Evolutionary conservation across 371 early-diverging fungal species (phyloP).

Genomic region (Apophysomyces elegans): DNA sequence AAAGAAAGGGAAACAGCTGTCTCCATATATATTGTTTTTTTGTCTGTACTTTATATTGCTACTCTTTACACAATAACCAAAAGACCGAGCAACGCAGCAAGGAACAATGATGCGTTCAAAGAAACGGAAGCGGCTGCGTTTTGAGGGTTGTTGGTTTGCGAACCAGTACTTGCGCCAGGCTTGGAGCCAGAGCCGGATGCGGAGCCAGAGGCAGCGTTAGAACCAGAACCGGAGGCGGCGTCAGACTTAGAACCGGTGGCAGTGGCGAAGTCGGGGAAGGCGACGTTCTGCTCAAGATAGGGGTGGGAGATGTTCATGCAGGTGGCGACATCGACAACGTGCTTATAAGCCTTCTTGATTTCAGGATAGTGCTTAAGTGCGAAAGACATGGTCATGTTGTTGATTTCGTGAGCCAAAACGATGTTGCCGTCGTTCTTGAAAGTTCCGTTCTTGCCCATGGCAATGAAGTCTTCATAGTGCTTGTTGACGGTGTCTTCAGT

Average conservation of each 20-base stretch:
- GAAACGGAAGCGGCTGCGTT: conserved; percentile 1
- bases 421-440: conserved; percentile 45
- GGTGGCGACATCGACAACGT: conserved; percentile 53
- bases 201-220: not conserved
- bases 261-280: conserved; percentile 41
- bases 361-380: conserved; percentile 47
- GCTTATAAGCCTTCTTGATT: conserved; percentile 52
- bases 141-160: not conserved
- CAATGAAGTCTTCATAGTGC: conserved; percentile 44
- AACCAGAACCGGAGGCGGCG: conserved; percentile 30
- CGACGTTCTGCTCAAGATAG: conserved; percentile 47
- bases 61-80: conserved; percentile 9
- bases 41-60: not conserved
- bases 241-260: conserved; percentile 39
- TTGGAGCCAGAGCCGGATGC: not conserved
- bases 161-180: not conserved
- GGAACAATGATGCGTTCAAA: conserved; percentile 2
- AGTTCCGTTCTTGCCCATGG: conserved; percentile 50
- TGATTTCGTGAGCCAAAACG: conserved; percentile 58
- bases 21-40: conserved; percentile 3
- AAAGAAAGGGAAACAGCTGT: not conserved
- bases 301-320: conserved; percentile 60
- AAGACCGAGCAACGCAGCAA: conserved; percentile 8
- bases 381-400: conserved; percentile 58
- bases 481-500: conserved; percentile 42